Percentiles rank a stretch among this genome's conserved stretches.
Evolutionary conservation across 1,284 basidiomycete genomes (phyloP).

Genomic region (Veloporphyrellus conicus): DNA sequence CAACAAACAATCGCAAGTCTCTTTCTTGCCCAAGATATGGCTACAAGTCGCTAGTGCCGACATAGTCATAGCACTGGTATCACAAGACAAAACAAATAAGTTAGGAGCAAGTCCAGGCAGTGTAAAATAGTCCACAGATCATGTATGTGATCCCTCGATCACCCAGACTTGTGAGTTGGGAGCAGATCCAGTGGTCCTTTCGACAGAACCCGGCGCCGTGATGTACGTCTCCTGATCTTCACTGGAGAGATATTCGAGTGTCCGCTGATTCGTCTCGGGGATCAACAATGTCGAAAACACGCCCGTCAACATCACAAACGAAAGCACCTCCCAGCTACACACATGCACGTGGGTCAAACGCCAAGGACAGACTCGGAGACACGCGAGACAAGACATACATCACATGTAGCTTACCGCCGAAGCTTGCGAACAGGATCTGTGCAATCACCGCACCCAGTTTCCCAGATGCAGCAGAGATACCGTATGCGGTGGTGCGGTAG

Average conservation of each 20-base stretch:
- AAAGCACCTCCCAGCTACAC: conserved; percentile 44
- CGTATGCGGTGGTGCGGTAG: conserved; percentile 68
- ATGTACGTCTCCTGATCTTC: conserved; percentile 52
- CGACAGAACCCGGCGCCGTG: too few species aligned
- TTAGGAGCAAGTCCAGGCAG: too few species aligned
- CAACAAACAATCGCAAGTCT: too few species aligned
- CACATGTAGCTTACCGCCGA: conserved; percentile 37
- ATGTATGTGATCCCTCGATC: too few species aligned
- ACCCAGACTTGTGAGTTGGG: too few species aligned
- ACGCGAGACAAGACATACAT: too few species aligned
- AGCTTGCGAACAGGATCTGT: conserved; percentile 63
- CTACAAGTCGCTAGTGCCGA: too few species aligned
- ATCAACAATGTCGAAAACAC: conserved; percentile 55
- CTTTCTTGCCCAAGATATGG: too few species aligned
- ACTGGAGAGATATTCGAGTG: conserved; percentile 55
- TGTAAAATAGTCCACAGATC: too few species aligned
- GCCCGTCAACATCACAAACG: conserved; percentile 59
- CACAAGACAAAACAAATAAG: too few species aligned
- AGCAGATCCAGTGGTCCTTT: too few species aligned
- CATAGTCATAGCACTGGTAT: too few species aligned
- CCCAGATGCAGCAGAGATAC: conserved; percentile 65
- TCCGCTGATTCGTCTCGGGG: conserved; percentile 55
- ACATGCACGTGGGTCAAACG: not conserved
- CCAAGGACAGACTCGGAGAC: conserved; percentile 1
- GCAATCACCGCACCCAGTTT: conserved; percentile 69